A percentile compares a stretch with the other conserved stretches of the same genome.
These are phyloP conservation scores for Moricandia arvensis DNA, from an alignment of 345 rosid species.

Conservation along the genomic window DNA sequence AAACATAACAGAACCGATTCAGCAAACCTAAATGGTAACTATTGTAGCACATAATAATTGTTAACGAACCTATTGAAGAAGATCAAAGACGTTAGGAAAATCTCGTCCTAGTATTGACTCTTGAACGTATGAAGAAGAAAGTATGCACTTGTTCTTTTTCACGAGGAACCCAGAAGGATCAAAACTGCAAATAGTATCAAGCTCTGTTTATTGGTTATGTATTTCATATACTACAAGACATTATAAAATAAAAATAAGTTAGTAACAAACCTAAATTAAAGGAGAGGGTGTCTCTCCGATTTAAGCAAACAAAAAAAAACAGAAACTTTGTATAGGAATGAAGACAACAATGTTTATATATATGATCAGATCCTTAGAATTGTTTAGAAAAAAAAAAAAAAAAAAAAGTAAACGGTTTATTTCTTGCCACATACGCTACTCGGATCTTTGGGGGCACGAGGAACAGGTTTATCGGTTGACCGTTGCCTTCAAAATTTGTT, in stretches of 20 bases:
- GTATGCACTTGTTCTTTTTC: background rate
- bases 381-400: background rate
- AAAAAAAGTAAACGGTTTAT: slow-evolving; percentile 28
- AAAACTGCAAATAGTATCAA: slow-evolving; percentile 29
- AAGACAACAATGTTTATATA: background rate
- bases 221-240: background rate
- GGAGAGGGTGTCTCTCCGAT: slow-evolving; percentile 36
- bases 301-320: background rate
- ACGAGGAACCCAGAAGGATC: slow-evolving; percentile 24
- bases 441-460: slow-evolving; percentile 15
- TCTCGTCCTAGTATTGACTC: slow-evolving; percentile 5
- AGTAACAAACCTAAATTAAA: slow-evolving; percentile 9
- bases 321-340: slow-evolving; percentile 14
- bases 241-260: background rate
- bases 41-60: background rate
- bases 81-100: slow-evolving; percentile 33
- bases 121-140: slow-evolving; percentile 23
- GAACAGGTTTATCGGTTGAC: slow-evolving; percentile 39
- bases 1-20: background rate
- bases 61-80: slow-evolving; percentile 32
- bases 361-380: background rate
- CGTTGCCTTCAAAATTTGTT: background rate
- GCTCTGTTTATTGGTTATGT: background rate
- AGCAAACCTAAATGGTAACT: background rate
- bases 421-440: slow-evolving; percentile 58